Evolutionary conservation across 2,329 filamentous ascomycete species (phyloP).

Genomic region (Curvularia eragrostidis): DNA sequence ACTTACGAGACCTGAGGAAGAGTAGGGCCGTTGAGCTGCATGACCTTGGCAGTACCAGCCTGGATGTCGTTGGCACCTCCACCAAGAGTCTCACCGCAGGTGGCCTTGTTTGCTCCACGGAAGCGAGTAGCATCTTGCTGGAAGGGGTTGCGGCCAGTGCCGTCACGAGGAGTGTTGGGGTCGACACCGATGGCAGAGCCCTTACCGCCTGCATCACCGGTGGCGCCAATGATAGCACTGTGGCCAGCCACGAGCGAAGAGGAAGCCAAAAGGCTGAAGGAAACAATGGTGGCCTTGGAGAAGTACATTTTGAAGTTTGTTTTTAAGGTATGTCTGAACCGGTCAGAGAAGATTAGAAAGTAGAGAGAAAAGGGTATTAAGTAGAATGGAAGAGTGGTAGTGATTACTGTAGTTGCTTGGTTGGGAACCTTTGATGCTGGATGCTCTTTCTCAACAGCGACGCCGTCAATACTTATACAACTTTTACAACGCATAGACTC

Average conservation of each 20-base stretch:
- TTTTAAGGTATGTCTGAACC: slow-evolving; percentile 42
- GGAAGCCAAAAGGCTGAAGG: slow-evolving; percentile 60
- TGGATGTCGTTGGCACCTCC: slow-evolving; percentile 64
- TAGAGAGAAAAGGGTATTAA: slow-evolving; percentile 33
- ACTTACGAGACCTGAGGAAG: slow-evolving; percentile 62
- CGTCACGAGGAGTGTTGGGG: slow-evolving; percentile 65
- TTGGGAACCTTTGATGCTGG: slow-evolving; percentile 45
- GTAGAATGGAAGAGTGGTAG: slow-evolving; percentile 36
- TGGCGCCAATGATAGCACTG: slow-evolving; percentile 65
- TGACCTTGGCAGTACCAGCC: slow-evolving; percentile 63
- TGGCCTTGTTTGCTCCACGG: slow-evolving; percentile 59
- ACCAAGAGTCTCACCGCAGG: slow-evolving; percentile 65
- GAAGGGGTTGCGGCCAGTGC: slow-evolving; percentile 66
- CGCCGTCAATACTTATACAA: slow-evolving; percentile 38
- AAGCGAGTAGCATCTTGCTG: slow-evolving; percentile 71
- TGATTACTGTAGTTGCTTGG: slow-evolving; percentile 45
- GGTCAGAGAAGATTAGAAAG: slow-evolving; percentile 42
- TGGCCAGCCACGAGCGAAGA: slow-evolving; percentile 66
- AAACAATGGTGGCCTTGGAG: slow-evolving; percentile 47
- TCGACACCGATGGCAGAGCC: slow-evolving; percentile 61
- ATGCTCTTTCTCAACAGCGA: slow-evolving; percentile 36
- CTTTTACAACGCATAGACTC: neutral
- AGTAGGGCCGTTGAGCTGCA: slow-evolving; percentile 62
- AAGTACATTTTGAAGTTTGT: slow-evolving; percentile 50
- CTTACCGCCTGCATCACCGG: slow-evolving; percentile 64